Conservation (phyloP, 148 eudicot species). For the Spergularia marina region DNA sequence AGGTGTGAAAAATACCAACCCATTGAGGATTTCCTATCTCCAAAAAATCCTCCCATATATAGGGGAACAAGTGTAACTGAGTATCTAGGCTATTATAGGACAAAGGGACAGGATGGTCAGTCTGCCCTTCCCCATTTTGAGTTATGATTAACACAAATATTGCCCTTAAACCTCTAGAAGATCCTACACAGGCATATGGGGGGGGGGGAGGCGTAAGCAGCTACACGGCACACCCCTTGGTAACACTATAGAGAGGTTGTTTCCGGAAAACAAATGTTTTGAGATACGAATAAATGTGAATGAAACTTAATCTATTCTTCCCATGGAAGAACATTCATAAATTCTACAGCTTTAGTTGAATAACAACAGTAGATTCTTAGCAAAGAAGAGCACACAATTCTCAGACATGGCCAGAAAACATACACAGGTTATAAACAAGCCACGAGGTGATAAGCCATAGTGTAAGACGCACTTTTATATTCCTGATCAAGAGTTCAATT, state of each 20-base stretch:
- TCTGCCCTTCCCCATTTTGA: slow-evolving; percentile 61
- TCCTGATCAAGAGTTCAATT: slow-evolving; percentile 6
- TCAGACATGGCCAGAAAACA: neutral
- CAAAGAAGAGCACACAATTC: neutral
- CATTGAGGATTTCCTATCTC: slow-evolving; percentile 46
- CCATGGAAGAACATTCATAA: neutral
- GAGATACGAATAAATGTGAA: neutral
- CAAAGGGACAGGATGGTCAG: slow-evolving; percentile 54
- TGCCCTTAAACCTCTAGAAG: neutral
- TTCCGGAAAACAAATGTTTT: neutral
- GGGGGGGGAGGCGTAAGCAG: neutral
- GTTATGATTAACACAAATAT: slow-evolving; percentile 13
- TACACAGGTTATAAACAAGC: too few relatives aligned
- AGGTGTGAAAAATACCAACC: slow-evolving; percentile 38
- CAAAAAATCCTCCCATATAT: slow-evolving; percentile 44
- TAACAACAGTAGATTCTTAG: neutral
- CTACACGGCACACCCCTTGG: neutral
- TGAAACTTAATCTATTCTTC: neutral
- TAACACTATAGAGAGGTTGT: neutral
- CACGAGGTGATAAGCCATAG: neutral
- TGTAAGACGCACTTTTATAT: slow-evolving; percentile 7
- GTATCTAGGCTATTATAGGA: slow-evolving; percentile 46
- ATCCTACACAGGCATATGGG: neutral
- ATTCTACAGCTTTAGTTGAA: neutral
- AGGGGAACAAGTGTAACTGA: slow-evolving; percentile 46